Base-by-base conservation (phyloP, 1,139 yeast genomes). In the Meyerozyma carpophila region DNA sequence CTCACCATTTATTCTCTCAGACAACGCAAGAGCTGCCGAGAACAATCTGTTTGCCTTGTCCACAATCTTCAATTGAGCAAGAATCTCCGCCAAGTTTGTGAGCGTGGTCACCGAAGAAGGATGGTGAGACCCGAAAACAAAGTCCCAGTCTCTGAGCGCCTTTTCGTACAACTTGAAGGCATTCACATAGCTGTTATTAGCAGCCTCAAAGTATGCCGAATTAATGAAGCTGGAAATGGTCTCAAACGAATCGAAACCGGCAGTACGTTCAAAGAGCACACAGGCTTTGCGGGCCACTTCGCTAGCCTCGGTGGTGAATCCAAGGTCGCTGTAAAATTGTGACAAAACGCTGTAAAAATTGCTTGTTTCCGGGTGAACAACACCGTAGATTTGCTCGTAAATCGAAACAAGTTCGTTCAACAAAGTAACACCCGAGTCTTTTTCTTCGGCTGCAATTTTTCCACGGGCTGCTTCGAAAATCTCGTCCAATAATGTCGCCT, bases 361-460 rank as follows among this genome's bases (percentile, higher is more conserved):
- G 16, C 93, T 90, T 36, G 93, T 87, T 53, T 84, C 90, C 9
- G 84, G 77, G 57, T 90, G 95, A 29, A 93, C 76, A 37, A 76
- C 65, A 20, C 98, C 97, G 55, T 87, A 87, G 28, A 88, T 81
- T 59, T 90, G 96, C 60, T 91, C 96, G 52, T 81, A 81, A 45
- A 89, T 74, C 5, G 84, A 68, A 41, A 88, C 67, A 39, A 94
- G 75, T 61, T 91, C 96, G 32, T 74, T 67, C 53, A 90, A 68
- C 43, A 88, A 73, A 18, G 75, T 68, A 41, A 81, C 58, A 9
- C 84, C 86, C 36, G 75, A 69, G 28, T 73, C 75, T 44, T 61
- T 70, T 46, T 74, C 70, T 6, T 66, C 71, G 26, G 69, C 62
- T 37, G 61, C 57, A 37, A 82, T 59, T 44, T 74, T 74, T n/a